phyloP scores from a whole-genome alignment of 2,329 filamentous ascomycete genomes.

The Neofusicoccum cordaticola region DNA sequence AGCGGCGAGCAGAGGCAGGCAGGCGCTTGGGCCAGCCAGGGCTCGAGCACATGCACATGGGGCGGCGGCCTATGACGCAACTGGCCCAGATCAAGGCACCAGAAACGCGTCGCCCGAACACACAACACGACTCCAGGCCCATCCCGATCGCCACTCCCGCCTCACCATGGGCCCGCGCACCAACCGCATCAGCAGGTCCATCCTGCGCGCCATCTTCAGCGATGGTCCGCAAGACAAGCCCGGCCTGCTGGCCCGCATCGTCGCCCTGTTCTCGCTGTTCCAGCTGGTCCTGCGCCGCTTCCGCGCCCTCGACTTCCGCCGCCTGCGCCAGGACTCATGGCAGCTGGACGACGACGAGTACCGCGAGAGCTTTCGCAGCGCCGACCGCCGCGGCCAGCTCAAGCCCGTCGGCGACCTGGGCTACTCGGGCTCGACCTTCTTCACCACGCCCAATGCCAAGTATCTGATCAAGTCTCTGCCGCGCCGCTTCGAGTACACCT shows the following conservation, averaged over 20 bases:
- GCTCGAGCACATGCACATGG: no score
- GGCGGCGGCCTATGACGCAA: background rate
- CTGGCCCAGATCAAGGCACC: background rate
- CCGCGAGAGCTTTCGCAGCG: constrained; percentile 50
- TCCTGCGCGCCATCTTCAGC: constrained; percentile 35
- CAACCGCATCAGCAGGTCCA: constrained; percentile 36
- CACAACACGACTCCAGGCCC: background rate
- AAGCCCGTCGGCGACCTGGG: constrained; percentile 65
- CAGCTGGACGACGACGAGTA: constrained; percentile 55
- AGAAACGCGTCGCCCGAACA: background rate
- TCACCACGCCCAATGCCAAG: constrained; percentile 62
- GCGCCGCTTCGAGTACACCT: constrained; percentile 66
- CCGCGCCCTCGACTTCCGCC: constrained; percentile 49
- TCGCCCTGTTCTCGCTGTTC: constrained; percentile 56
- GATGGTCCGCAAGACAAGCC: constrained; percentile 23
- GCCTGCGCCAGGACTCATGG: constrained; percentile 54
- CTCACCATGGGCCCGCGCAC: constrained; percentile 34
- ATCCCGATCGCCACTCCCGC: background rate
- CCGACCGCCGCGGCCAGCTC: constrained; percentile 43
- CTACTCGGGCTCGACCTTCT: constrained; percentile 75
- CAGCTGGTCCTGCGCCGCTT: constrained; percentile 49
- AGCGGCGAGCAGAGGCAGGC: no score
- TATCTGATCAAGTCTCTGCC: constrained; percentile 72
- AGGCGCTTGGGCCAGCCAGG: background rate
- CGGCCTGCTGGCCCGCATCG: constrained; percentile 42